These are phyloP conservation scores for Clonostachys byssicola DNA, from an alignment of 2,329 filamentous ascomycete species.

Conservation along the genomic window DNA sequence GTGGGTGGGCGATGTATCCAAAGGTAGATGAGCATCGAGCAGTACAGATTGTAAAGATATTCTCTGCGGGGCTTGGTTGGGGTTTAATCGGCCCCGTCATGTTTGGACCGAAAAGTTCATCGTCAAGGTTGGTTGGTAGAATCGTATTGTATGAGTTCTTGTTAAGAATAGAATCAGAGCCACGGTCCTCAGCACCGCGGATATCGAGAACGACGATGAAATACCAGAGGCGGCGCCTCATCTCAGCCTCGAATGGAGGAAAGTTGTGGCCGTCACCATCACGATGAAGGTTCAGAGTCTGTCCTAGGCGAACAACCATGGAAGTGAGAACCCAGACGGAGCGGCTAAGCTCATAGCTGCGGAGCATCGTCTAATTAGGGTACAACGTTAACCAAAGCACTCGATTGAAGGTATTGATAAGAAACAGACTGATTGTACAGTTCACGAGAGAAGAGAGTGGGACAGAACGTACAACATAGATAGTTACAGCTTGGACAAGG, in stretches of 20 bases:
- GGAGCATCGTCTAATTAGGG: constrained; percentile 24
- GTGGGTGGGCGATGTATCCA: constrained; percentile 28
- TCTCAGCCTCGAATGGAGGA: constrained; percentile 50
- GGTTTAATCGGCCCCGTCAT: constrained; percentile 23
- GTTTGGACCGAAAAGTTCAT: constrained; percentile 40
- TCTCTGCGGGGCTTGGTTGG: constrained; percentile 27
- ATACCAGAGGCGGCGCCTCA: constrained; percentile 58
- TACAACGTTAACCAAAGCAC: not conserved
- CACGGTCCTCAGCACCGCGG: constrained; percentile 48
- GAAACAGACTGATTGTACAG: not conserved
- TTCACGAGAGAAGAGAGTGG: not conserved
- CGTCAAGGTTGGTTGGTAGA: constrained; percentile 48
- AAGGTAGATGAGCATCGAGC: constrained; percentile 31
- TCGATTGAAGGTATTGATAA: not conserved
- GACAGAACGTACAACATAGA: constrained; percentile 25
- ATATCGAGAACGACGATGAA: constrained; percentile 59
- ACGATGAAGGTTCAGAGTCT: constrained; percentile 34
- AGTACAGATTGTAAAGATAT: constrained; percentile 32
- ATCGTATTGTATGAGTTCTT: constrained; percentile 37
- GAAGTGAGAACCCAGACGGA: constrained; percentile 35
- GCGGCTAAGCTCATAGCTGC: constrained; percentile 26
- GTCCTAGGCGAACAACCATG: constrained; percentile 35
- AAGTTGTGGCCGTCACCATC: constrained; percentile 29
- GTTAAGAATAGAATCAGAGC: constrained; percentile 37
- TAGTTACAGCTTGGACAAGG: constrained; percentile 31